These are phyloP conservation scores for Scedosporium dehoogii DNA, from an alignment of 2,329 filamentous ascomycete species.

Conservation along the genomic window DNA sequence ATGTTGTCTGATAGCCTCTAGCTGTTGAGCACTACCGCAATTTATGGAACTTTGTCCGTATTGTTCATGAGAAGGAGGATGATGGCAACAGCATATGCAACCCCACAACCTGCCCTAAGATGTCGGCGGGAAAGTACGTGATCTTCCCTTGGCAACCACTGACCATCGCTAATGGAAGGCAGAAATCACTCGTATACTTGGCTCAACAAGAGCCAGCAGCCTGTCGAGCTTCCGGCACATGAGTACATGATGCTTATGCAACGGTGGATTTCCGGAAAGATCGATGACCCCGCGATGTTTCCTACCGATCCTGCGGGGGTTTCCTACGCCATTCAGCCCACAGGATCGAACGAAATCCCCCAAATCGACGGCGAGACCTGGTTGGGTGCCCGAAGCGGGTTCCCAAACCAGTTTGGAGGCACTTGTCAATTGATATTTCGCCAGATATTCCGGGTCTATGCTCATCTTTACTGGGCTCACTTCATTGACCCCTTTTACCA, in stretches of 20 bases:
- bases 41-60: slow-evolving; percentile 78
- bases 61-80: slow-evolving; percentile 78
- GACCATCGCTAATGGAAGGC: neutral
- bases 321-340: slow-evolving; percentile 50
- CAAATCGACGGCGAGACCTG: slow-evolving; percentile 52
- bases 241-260: slow-evolving; percentile 95
- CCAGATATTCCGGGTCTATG: slow-evolving; percentile 97
- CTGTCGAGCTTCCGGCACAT: slow-evolving; percentile 82
- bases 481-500: slow-evolving; percentile 79
- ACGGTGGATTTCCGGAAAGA: slow-evolving; percentile 94
- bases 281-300: slow-evolving; percentile 82
- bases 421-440: slow-evolving; percentile 92
- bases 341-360: too few species aligned
- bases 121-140: slow-evolving; percentile 87
- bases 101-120: slow-evolving; percentile 70
- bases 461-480: slow-evolving; percentile 96
- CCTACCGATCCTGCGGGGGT: slow-evolving; percentile 71
- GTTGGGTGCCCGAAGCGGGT: slow-evolving; percentile 87
- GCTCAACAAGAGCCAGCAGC: slow-evolving; percentile 79
- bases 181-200: slow-evolving; percentile 94
- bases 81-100: slow-evolving; percentile 76
- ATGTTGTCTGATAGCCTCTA: slow-evolving; percentile 22
- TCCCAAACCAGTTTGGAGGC: slow-evolving; percentile 79
- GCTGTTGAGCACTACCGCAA: slow-evolving; percentile 90
- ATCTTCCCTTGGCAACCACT: neutral